Evolutionary conservation across 177 flowering plant genomes (phyloP).

Genomic region (Tripterygium wilfordii): DNA sequence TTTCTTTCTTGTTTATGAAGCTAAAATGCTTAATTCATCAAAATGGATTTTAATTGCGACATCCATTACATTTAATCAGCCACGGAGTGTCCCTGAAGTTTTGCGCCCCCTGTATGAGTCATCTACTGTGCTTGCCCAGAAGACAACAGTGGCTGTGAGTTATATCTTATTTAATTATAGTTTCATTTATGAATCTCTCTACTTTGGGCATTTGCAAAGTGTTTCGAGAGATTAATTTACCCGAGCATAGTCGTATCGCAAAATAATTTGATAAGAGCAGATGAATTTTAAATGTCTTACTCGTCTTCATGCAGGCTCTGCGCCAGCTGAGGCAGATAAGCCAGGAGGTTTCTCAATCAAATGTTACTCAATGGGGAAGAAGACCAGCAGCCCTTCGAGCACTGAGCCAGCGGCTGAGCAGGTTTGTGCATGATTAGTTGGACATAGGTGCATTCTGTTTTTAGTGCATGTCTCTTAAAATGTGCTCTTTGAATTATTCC

Average conservation of each 20-base stretch:
- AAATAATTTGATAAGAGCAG: too few relatives aligned
- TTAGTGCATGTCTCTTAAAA: too few relatives aligned
- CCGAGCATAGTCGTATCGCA: too few relatives aligned
- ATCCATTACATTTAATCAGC: too few relatives aligned
- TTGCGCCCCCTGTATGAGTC: conserved; percentile 95
- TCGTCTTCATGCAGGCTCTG: conserved; percentile 48
- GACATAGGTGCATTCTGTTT: not conserved
- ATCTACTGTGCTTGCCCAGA: conserved; percentile 84
- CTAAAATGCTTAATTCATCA: too few relatives aligned
- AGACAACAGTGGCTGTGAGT: conserved; percentile 84
- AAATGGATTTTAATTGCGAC: too few relatives aligned
- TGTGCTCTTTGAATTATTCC: too few relatives aligned
- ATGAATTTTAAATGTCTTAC: not conserved
- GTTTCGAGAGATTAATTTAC: too few relatives aligned
- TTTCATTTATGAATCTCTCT: too few relatives aligned
- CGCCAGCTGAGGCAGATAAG: conserved; percentile 92
- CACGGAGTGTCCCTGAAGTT: conserved; percentile 96
- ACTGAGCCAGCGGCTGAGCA: conserved; percentile 86
- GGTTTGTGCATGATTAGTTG: too few relatives aligned
- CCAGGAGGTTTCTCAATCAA: conserved; percentile 70
- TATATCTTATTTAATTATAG: not conserved
- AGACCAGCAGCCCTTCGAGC: conserved; percentile 85
- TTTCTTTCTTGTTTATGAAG: not conserved
- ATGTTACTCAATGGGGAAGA: conserved; percentile 66
- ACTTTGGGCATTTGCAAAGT: too few relatives aligned